phyloP scores from a whole-genome alignment of 2,329 filamentous ascomycete genomes.

The Fusarium neocosmosporiellum region DNA sequence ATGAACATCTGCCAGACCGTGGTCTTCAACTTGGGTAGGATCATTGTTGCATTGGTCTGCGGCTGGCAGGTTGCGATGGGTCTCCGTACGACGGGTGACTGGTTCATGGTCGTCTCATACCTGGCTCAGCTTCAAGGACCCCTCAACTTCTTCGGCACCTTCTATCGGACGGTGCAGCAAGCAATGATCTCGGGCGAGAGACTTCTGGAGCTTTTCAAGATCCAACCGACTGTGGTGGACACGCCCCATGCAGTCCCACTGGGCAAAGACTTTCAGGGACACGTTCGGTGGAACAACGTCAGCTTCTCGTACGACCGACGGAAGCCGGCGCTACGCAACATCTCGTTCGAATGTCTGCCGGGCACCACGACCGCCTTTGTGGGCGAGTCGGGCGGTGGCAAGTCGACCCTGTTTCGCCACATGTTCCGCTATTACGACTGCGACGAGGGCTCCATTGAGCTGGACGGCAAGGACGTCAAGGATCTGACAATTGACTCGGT shows the following conservation, averaged over 20 bases:
- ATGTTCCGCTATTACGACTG: slow-evolving; percentile 98
- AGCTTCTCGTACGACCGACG: slow-evolving; percentile 90
- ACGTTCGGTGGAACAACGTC: slow-evolving; percentile 88
- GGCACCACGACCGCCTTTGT: slow-evolving; percentile 97
- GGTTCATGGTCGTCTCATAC: slow-evolving; percentile 80
- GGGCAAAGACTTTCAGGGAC: slow-evolving; percentile 74
- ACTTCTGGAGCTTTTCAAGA: slow-evolving; percentile 95
- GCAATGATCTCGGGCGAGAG: slow-evolving; percentile 98
- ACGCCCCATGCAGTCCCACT: slow-evolving; percentile 72
- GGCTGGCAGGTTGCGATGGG: slow-evolving; percentile 81
- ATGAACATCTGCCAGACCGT: slow-evolving; percentile 86
- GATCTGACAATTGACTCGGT: slow-evolving; percentile 94
- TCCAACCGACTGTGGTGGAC: slow-evolving; percentile 91
- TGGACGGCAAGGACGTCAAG: slow-evolving; percentile 87
- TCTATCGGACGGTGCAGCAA: slow-evolving; percentile 95
- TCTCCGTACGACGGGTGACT: slow-evolving; percentile 74
- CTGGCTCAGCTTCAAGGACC: slow-evolving; percentile 84
- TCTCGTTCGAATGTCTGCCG: slow-evolving; percentile 86
- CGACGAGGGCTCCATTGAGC: slow-evolving; percentile 79
- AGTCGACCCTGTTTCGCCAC: slow-evolving; percentile 94
- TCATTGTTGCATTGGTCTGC: slow-evolving; percentile 77
- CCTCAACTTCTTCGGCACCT: slow-evolving; percentile 90
- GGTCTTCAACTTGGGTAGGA: slow-evolving; percentile 81
- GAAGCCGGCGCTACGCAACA: slow-evolving; percentile 83
- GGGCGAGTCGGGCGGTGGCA: slow-evolving; percentile 95